These are phyloP conservation scores for Calophaca sinica DNA, from an alignment of 306 rosid species.

Conservation along the genomic window DNA sequence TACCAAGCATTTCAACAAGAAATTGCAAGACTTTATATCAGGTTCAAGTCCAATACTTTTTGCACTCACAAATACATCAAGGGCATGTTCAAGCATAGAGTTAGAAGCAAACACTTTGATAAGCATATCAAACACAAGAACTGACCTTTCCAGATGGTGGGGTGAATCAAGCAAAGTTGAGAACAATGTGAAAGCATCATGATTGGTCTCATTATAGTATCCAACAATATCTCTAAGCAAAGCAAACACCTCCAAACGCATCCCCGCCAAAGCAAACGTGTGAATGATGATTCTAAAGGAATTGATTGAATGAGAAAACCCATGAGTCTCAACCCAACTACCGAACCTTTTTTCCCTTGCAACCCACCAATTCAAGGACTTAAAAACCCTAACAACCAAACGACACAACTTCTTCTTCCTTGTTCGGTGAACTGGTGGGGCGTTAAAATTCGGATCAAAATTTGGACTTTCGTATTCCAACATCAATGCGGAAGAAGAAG, in stretches of 20 bases:
- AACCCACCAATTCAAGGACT: conserved; percentile 61
- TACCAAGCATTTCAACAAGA: conserved; percentile 74
- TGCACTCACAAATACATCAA: conserved; percentile 57
- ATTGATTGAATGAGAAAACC: conserved; percentile 40
- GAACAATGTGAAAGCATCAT: conserved; percentile 42
- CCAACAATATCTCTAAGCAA: conserved; percentile 58
- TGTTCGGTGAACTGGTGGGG: neutral
- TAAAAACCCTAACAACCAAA: conserved; percentile 54
- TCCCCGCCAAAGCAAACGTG: conserved; percentile 58
- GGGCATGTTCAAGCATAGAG: conserved; percentile 70
- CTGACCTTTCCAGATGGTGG: conserved; percentile 46
- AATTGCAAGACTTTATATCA: conserved; percentile 59
- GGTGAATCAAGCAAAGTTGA: conserved; percentile 60
- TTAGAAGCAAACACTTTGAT: conserved; percentile 65
- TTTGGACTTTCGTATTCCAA: conserved; percentile 56
- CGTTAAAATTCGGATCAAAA: neutral
- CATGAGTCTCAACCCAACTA: conserved; percentile 3
- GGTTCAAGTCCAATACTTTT: conserved; percentile 55
- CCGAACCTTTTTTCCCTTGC: conserved; percentile 58
- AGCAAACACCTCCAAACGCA: conserved; percentile 58
- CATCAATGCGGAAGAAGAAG: conserved; percentile 52
- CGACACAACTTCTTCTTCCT: conserved; percentile 42
- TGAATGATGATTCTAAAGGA: conserved; percentile 62
- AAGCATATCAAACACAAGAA: conserved; percentile 60
- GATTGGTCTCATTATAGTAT: neutral